Conservation (phyloP, 768 basidiomycete species). For the Pleurotus tuoliensis region DNA sequence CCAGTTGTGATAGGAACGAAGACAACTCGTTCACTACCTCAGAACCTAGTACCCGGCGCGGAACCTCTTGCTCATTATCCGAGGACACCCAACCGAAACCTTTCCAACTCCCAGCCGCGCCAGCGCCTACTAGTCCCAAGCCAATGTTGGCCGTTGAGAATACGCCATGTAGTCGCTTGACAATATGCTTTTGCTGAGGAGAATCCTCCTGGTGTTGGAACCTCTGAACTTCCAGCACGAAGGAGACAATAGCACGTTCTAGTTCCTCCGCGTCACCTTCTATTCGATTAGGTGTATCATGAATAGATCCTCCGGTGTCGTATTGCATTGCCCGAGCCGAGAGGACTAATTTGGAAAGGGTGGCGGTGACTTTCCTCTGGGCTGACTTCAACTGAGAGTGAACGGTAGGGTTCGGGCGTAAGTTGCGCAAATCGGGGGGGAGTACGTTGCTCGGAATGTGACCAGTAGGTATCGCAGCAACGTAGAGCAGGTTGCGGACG, state of each 20-base stretch:
- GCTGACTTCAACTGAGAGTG: conserved; percentile 70
- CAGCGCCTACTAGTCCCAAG: conserved; percentile 76
- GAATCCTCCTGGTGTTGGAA: conserved; percentile 36
- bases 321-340: conserved; percentile 89
- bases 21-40: conserved; percentile 55
- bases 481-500: conserved; percentile 76
- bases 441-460: conserved; percentile 58
- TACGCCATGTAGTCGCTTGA: conserved; percentile 49
- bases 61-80: conserved; percentile 44
- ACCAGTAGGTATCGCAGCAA: conserved; percentile 53
- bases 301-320: conserved; percentile 59
- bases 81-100: conserved; percentile 79
- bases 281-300: conserved; percentile 66
- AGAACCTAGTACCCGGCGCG: conserved; percentile 43
- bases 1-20: conserved; percentile 41
- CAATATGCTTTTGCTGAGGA: conserved; percentile 28
- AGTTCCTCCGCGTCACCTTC: conserved; percentile 75
- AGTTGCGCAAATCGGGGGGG: conserved; percentile 45
- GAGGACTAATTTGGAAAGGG: conserved; percentile 84
- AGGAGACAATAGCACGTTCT: conserved; percentile 64
- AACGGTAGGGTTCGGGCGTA: conserved; percentile 36
- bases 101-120: conserved; percentile 73
- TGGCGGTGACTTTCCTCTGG: conserved; percentile 84
- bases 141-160: conserved; percentile 66
- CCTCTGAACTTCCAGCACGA: conserved; percentile 67